Evolutionary conservation across 139 green algal genomes (phyloP).

Genomic region (Marvania coccoides): DNA sequence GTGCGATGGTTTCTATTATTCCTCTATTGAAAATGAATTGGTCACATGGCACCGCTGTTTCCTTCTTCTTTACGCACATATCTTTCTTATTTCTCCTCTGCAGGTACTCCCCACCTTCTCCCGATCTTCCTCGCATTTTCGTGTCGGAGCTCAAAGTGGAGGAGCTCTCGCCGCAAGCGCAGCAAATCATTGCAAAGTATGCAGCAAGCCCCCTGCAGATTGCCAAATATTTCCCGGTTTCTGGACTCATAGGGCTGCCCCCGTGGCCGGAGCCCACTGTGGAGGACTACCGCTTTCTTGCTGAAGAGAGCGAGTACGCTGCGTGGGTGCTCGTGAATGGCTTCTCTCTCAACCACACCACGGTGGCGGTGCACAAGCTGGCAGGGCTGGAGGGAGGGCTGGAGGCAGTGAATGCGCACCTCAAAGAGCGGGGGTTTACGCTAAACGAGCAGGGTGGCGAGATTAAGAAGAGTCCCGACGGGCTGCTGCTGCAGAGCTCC

Average conservation of each 20-base stretch:
- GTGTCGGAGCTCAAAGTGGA: constrained; percentile 49
- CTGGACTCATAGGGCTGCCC: constrained; percentile 12
- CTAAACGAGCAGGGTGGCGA: constrained; percentile 56
- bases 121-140: constrained; percentile 29
- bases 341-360: constrained; percentile 76
- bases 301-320: constrained; percentile 55
- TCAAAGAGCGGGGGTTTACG: constrained; percentile 43
- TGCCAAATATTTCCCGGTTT: background rate
- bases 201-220: constrained; percentile 6
- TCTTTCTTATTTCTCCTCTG: background rate
- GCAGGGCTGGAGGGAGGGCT: constrained; percentile 27
- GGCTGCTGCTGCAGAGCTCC: constrained; percentile 59
- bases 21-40: too few relatives aligned
- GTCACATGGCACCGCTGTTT: too few relatives aligned
- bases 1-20: background rate
- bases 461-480: constrained; percentile 63
- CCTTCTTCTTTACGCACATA: too few relatives aligned
- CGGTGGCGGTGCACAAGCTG: constrained; percentile 65
- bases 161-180: constrained; percentile 38
- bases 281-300: constrained; percentile 34
- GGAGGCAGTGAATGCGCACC: constrained; percentile 27
- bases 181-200: constrained; percentile 54
- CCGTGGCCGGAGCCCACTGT: constrained; percentile 38
- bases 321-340: constrained; percentile 75
- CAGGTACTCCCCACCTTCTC: constrained; percentile 24